Evolutionary conservation across 371 early-diverging fungal genomes (phyloP), one percentile per base, ranked within the genome.

Genomic region (Choanephora cucurbitarum): DNA sequence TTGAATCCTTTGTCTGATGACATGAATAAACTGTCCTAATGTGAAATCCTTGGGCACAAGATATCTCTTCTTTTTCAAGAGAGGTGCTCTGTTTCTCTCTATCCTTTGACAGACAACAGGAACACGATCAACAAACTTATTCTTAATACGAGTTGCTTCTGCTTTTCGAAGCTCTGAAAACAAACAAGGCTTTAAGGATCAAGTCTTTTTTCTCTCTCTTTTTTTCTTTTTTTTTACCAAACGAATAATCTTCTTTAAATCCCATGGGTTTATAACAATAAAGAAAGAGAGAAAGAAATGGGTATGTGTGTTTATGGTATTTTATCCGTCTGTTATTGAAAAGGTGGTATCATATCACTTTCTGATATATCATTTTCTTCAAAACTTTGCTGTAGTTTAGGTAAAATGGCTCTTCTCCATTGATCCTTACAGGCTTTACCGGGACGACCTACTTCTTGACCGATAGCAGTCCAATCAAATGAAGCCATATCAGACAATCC

Each of bases 1-100:
- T 79, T 92, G 92, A 77, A 94, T 93, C 62, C 94, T 86, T 74
- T 93, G 94, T 67, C 94, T 86, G 62, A 94, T 94, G 45, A 98
- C 96, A 69, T 94, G 96, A 49, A 97, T 94, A 67, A 98, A 98
- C 66, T 97, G 97, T 17, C 95, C 97, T n/a, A 97, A 94, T 1
- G 96, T 97, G 52, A 98, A 73, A 71, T 98, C 97, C 48, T 92
- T 83, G n/a, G 97, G 97, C 10, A 97, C 96, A 51, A 98, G 82
- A 57, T 96, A 98, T 75, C 97, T 98, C 72, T 97, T 97, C 88
- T 97, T 97, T 81, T 98, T 97, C 66, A 98, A 96, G 9, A 82
- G 87, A 19, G 92, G 90, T 70, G 97, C 94, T 71, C 95, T 96
- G 60, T 90, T 89, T 77, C 94, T 95, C 60, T 96, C 97, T 17